Evolutionary conservation across 2,329 filamentous ascomycete genomes (phyloP).

Genomic region (Calonectria leucothoes): DNA sequence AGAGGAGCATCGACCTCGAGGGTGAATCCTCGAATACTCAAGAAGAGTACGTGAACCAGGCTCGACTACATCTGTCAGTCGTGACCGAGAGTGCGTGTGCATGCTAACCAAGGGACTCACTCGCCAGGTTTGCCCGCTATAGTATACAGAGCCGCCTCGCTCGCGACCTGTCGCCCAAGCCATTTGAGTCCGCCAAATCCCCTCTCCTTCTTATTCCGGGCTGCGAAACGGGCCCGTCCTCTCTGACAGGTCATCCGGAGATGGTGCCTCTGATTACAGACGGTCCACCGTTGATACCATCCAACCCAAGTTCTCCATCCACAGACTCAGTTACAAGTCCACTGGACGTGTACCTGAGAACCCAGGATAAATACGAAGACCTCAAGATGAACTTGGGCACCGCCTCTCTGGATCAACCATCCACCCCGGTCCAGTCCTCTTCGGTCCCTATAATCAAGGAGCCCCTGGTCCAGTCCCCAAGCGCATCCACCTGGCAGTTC

Average conservation of each 20-base stretch:
- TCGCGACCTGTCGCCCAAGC: neutral
- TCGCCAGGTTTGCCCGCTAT: conserved; percentile 11
- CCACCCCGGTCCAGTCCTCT: neutral
- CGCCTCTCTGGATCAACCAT: neutral
- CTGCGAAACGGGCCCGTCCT: neutral
- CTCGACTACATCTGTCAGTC: neutral
- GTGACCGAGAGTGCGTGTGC: neutral
- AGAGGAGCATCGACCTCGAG: conserved; percentile 40
- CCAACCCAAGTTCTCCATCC: conserved; percentile 15
- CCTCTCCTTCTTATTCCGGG: conserved; percentile 8
- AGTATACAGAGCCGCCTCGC: neutral
- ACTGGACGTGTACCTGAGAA: conserved; percentile 30
- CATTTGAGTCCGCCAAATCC: neutral
- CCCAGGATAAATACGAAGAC: conserved; percentile 26
- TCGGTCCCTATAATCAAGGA: neutral
- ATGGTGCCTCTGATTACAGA: no score
- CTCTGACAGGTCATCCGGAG: neutral
- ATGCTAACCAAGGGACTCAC: conserved; percentile 13
- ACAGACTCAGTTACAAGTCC: conserved; percentile 5
- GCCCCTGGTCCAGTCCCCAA: neutral
- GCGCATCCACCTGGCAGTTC: conserved; percentile 21
- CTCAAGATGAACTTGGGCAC: conserved; percentile 16
- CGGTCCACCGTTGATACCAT: conserved; percentile 15
- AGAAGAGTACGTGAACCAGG: conserved; percentile 19
- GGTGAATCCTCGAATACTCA: neutral